Evolutionary conservation across 345 rosid species (phyloP).

Genomic region (Hibiscus tridactylites): DNA sequence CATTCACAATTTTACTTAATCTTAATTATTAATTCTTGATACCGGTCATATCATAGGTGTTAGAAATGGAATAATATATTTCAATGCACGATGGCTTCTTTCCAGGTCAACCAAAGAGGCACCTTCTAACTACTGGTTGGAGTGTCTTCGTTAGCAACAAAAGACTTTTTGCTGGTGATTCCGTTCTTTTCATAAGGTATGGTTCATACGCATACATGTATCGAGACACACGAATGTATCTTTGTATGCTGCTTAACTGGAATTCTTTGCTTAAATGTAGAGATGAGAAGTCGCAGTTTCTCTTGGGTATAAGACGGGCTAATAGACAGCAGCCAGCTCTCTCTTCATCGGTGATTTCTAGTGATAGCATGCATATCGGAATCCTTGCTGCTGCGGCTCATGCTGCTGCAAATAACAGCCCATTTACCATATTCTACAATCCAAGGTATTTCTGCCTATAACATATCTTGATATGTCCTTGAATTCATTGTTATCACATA

Average conservation of each 20-base stretch:
- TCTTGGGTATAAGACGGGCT: conserved; percentile 81
- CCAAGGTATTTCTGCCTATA: conserved; percentile 51
- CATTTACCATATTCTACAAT: conserved; percentile 84
- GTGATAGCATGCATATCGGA: conserved; percentile 99
- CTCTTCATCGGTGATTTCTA: conserved; percentile 89
- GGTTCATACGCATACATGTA: background rate
- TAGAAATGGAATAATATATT: background rate
- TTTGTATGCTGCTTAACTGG: conserved; percentile 6
- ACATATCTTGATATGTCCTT: background rate
- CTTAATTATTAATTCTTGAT: background rate
- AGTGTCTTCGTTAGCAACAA: conserved; percentile 91
- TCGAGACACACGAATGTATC: background rate
- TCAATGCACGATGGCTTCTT: conserved; percentile 9
- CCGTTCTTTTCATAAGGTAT: conserved; percentile 90
- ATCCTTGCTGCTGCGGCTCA: conserved; percentile 99
- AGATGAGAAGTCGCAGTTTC: conserved; percentile 87
- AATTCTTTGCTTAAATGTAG: conserved; percentile 31
- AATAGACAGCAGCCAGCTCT: conserved; percentile 88
- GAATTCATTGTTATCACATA: background rate
- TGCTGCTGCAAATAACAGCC: conserved; percentile 90
- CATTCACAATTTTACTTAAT: background rate
- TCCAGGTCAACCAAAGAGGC: conserved; percentile 92
- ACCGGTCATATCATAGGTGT: background rate
- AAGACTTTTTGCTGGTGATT: conserved; percentile 90
- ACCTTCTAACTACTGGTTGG: conserved; percentile 92